phyloP scores from a whole-genome alignment of 1,139 yeast genomes.

The Hyphopichia buzzinii region DNA sequence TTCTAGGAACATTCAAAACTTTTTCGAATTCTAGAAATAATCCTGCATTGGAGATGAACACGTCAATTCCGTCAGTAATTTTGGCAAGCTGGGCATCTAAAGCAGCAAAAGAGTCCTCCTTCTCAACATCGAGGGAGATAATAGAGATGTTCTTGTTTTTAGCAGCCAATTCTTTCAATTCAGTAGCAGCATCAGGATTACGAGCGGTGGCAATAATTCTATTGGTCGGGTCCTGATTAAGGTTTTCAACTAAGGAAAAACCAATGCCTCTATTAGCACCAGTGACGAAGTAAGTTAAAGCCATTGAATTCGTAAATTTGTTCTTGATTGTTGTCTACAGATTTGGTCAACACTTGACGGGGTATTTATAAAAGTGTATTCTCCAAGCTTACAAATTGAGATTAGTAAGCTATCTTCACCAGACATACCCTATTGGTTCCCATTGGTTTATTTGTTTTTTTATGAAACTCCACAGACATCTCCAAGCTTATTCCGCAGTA shows the following conservation, averaged over 20 bases:
- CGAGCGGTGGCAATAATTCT: conserved; percentile 18
- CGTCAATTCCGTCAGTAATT: conserved; percentile 13
- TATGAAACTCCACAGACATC: too few species aligned
- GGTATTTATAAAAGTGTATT: too few species aligned
- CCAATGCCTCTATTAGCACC: conserved; percentile 25
- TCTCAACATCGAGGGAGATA: conserved; percentile 5
- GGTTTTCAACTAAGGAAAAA: conserved; percentile 10
- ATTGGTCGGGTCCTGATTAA: conserved; percentile 8
- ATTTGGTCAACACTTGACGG: too few species aligned
- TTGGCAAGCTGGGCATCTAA: conserved; percentile 10
- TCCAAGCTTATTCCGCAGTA: too few species aligned
- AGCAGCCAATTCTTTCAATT: conserved; percentile 6
- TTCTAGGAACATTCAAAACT: conserved; percentile 8
- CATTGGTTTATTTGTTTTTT: too few species aligned
- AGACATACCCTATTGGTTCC: too few species aligned
- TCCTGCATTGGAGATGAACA: conserved; percentile 19
- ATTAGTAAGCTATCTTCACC: too few species aligned
- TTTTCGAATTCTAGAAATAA: conserved; percentile 5
- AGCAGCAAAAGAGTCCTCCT: conserved; percentile 5
- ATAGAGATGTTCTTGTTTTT: conserved; percentile 2
- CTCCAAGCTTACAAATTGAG: too few species aligned
- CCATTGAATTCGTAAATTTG: too few species aligned
- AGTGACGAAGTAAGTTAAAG: conserved; percentile 13
- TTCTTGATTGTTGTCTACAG: too few species aligned
- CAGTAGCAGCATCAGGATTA: conserved; percentile 11